Conservation (phyloP, 257 asterid genomes). For the Penstemon davidsonii region DNA sequence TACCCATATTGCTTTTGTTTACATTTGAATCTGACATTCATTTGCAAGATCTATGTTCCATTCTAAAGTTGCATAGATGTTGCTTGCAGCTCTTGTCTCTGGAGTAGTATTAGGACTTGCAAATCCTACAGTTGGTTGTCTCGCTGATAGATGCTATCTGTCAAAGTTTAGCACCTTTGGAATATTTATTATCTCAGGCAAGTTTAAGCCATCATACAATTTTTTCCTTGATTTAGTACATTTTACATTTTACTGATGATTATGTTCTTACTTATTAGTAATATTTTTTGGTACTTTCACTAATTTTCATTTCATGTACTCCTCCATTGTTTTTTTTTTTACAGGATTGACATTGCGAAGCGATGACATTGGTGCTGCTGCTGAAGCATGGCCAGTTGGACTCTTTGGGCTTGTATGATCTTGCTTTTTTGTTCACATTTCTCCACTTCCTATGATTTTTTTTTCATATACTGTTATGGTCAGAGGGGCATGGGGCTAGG, state of each 20-base stretch:
- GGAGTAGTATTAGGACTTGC: constrained; percentile 83
- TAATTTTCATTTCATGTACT: constrained; percentile 2
- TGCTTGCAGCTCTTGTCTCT: constrained; percentile 70
- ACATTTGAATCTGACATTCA: constrained; percentile 2
- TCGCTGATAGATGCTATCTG: constrained; percentile 67
- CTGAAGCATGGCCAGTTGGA: constrained; percentile 96
- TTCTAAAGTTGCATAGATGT: constrained; percentile 25
- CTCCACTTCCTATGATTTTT: not conserved
- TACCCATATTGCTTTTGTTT: constrained; percentile 2
- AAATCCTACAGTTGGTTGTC: constrained; percentile 84
- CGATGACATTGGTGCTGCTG: constrained; percentile 86
- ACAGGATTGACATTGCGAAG: constrained; percentile 79
- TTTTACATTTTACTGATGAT: constrained; percentile 8
- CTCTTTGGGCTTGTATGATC: constrained; percentile 80
- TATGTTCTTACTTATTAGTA: not conserved
- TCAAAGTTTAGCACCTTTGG: constrained; percentile 87
- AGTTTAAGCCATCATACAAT: constrained; percentile 17
- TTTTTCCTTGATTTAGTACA: not conserved
- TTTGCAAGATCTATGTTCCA: constrained; percentile 4
- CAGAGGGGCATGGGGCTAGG: not conserved
- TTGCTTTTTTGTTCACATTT: constrained; percentile 28
- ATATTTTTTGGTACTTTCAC: not conserved
- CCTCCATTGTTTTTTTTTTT: constrained; percentile 13
- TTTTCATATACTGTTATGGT: constrained; percentile 5
- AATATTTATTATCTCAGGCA: constrained; percentile 82